These are phyloP conservation scores for Candida sphagnicola DNA, from an alignment of 805 yeast genomes.

Conservation along the genomic window DNA sequence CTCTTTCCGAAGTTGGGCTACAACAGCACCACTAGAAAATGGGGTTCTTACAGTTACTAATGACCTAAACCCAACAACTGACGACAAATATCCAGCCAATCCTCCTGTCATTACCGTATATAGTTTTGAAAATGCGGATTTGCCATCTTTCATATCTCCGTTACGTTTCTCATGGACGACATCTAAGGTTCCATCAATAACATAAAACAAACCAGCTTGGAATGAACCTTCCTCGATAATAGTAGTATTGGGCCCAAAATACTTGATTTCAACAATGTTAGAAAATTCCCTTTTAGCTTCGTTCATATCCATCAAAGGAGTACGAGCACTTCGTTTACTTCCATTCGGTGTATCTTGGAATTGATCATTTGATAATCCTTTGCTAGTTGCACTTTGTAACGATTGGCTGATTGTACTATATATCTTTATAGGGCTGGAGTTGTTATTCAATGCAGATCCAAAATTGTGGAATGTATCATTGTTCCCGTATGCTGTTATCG, in stretches of 20 bases:
- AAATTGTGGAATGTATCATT: slow-evolving; percentile 7
- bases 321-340: not conserved
- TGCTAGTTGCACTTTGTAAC: not conserved
- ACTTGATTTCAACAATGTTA: slow-evolving; percentile 53
- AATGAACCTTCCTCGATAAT: slow-evolving; percentile 62
- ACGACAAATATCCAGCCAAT: slow-evolving; percentile 81
- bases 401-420: slow-evolving; percentile 28
- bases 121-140: slow-evolving; percentile 20
- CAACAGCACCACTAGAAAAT: slow-evolving; percentile 51
- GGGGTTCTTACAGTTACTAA: slow-evolving; percentile 67
- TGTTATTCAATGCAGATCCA: slow-evolving; percentile 12
- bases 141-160: slow-evolving; percentile 5
- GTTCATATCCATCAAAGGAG: not conserved
- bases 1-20: slow-evolving; percentile 64
- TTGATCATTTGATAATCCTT: not conserved
- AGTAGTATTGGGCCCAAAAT: slow-evolving; percentile 47
- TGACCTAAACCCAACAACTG: slow-evolving; percentile 75
- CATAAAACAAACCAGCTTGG: slow-evolving; percentile 73
- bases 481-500: slow-evolving; percentile 21
- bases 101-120: slow-evolving; percentile 73
- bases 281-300: slow-evolving; percentile 56
- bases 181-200: slow-evolving; percentile 74
- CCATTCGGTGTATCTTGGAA: not conserved
- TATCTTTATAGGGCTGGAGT: slow-evolving; percentile 21
- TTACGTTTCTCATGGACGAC: slow-evolving; percentile 39